phyloP scores from a whole-genome alignment of 2,329 filamentous ascomycete species.

The Zymoseptoria passerinii region DNA sequence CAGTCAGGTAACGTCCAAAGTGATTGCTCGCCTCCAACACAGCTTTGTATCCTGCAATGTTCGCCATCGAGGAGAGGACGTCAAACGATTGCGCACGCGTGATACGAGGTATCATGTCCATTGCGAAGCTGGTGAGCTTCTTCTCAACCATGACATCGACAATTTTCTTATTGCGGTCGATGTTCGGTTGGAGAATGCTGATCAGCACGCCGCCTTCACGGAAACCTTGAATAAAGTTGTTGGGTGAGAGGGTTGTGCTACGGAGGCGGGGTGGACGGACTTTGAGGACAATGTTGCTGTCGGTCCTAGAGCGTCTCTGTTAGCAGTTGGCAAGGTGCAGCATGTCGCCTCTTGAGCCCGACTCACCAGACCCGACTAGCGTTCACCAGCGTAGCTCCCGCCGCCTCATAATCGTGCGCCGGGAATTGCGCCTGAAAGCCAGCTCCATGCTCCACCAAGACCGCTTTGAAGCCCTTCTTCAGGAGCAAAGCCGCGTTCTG shows the following conservation, averaged over 20 bases:
- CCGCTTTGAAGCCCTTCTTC: conserved; percentile 73
- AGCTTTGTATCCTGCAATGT: conserved; percentile 89
- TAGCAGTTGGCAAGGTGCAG: background rate
- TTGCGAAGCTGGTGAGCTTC: conserved; percentile 71
- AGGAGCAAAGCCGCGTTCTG: conserved; percentile 72
- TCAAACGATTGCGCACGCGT: conserved; percentile 84
- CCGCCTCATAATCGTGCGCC: conserved; percentile 67
- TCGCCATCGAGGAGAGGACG: conserved; percentile 82
- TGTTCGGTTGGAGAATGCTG: conserved; percentile 66
- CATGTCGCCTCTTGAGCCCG: background rate
- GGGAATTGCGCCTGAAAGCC: conserved; percentile 68
- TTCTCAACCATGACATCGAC: conserved; percentile 64
- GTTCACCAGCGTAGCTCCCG: conserved; percentile 70
- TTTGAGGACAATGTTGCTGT: conserved; percentile 74
- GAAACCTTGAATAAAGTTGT: conserved; percentile 60
- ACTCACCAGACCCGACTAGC: conserved; percentile 56
- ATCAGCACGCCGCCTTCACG: conserved; percentile 65
- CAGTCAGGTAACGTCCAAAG: conserved; percentile 80
- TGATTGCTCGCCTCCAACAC: conserved; percentile 83
- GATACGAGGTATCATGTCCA: conserved; percentile 89
- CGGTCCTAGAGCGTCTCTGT: conserved; percentile 28
- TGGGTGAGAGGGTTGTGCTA: conserved; percentile 32
- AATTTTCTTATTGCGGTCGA: conserved; percentile 63
- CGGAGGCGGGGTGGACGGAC: conserved; percentile 63
- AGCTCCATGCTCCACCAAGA: conserved; percentile 75